phyloP scores from a whole-genome alignment of 2,329 filamentous ascomycete species.

The Nigrograna mackinnonii region DNA sequence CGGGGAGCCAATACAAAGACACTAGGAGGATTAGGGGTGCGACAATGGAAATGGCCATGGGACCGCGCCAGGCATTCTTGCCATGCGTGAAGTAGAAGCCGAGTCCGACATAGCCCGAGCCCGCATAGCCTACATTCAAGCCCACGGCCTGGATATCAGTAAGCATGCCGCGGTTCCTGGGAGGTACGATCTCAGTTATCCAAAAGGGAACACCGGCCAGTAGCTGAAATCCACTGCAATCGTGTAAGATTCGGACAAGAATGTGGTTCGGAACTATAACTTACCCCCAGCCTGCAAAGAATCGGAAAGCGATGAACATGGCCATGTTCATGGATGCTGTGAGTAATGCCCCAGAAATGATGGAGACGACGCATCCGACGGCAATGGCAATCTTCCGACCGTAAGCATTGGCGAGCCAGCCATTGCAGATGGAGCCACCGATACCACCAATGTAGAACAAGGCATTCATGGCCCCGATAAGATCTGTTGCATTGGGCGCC shows the following conservation, averaged over 20 bases:
- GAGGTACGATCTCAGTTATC: background rate
- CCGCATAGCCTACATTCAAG: background rate
- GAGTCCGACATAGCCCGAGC: background rate
- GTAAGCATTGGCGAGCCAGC: background rate
- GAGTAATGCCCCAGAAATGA: no score
- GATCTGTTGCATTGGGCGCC: background rate
- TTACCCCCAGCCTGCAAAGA: background rate
- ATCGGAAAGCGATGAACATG: background rate
- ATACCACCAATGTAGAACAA: conserved; percentile 5
- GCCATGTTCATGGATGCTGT: no score
- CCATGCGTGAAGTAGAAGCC: background rate
- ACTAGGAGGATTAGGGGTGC: background rate
- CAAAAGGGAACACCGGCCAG: background rate
- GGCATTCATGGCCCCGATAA: conserved; percentile 2
- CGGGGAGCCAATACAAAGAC: conserved; percentile 52
- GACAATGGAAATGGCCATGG: background rate
- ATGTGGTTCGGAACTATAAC: background rate
- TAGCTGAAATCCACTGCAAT: background rate
- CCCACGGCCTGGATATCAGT: background rate
- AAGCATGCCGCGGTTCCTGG: background rate
- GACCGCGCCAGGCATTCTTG: background rate
- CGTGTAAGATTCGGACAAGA: background rate
- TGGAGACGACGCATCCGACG: no score
- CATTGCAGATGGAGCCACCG: background rate
- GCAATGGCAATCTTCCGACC: background rate